Conservation (phyloP, 306 rosid species). For the peach (Prunus persica) region Prunus_persica_NCBIv2 NC_034009.1:27658501-27659000, state of each 20-base stretch:
- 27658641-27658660: no score
- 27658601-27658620: no score
- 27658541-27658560: no score
- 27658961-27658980: constrained; percentile 92
- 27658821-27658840: constrained; percentile 8
- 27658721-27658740: no score
- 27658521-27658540: no score
- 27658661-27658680: no score
- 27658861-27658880: neutral
- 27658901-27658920: constrained; percentile 36
- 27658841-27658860: neutral
- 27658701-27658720: no score
- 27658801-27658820: constrained; percentile 20
- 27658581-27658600: no score
- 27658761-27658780: constrained; percentile 27
- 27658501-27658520: no score
- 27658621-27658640: no score
- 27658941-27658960: constrained; percentile 71
- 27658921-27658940: constrained; percentile 67
- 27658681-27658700: no score
- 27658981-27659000: constrained; percentile 97
- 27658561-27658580: no score
- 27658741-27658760: constrained; percentile 4
- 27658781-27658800: constrained; percentile 37
- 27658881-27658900: neutral